phyloP scores from a whole-genome alignment of 1,284 basidiomycete genomes.

The Tremellales sp. region DNA sequence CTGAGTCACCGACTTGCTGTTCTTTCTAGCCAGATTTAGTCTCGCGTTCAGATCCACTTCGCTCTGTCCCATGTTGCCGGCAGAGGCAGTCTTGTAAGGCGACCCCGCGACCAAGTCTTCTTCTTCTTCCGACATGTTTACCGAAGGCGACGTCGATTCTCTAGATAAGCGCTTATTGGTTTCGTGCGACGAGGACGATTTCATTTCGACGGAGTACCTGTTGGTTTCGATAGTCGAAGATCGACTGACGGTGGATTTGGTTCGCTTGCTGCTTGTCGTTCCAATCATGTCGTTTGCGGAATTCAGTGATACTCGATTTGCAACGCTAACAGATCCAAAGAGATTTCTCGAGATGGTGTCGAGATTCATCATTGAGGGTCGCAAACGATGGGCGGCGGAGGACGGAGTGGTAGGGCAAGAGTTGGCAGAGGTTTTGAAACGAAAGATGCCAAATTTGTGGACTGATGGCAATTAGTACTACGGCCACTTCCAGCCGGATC shows the following conservation, averaged over 20 bases:
- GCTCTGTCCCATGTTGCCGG: constrained; percentile 19
- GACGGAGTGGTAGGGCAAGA: constrained; percentile 78
- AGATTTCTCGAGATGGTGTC: constrained; percentile 66
- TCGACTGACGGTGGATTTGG: constrained; percentile 25
- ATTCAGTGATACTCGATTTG: constrained; percentile 19
- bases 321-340: constrained; percentile 39
- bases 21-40: constrained; percentile 70
- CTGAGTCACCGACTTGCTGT: constrained; percentile 59
- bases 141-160: neutral
- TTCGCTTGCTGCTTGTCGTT: constrained; percentile 27
- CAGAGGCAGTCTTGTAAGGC: constrained; percentile 1
- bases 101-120: neutral
- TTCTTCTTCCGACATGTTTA: constrained; percentile 5
- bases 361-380: constrained; percentile 74
- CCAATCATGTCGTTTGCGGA: constrained; percentile 25
- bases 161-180: neutral
- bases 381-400: constrained; percentile 57
- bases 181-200: constrained; percentile 14
- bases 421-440: constrained; percentile 68
- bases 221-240: constrained; percentile 29
- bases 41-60: constrained; percentile 69
- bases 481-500: no score
- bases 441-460: constrained; percentile 79
- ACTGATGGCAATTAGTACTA: constrained; percentile 53
- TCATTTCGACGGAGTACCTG: constrained; percentile 10